Conservation (phyloP, 176 grass and related monocot species). For the Triticum urartu region DNA sequence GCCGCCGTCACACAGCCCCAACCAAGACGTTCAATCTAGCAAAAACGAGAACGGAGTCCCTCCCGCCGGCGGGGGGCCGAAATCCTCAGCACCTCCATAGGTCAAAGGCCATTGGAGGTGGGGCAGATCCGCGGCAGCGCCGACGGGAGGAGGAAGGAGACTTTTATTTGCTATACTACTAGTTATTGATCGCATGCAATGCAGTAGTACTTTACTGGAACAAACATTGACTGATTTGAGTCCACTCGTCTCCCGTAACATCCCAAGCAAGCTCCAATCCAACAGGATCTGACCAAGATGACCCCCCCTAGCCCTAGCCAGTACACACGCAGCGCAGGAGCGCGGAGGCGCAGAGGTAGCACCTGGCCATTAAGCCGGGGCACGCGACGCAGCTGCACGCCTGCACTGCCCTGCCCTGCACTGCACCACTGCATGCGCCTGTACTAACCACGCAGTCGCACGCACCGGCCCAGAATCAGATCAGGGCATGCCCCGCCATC, state of each 20-base stretch:
- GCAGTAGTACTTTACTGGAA: background rate
- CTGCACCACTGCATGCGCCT: background rate
- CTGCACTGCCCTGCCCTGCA: too few relatives aligned
- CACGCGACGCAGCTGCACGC: background rate
- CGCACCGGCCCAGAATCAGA: background rate
- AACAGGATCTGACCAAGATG: conserved; percentile 16
- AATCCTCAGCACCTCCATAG: too few relatives aligned
- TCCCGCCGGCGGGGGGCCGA: too few relatives aligned
- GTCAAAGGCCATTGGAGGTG: too few relatives aligned
- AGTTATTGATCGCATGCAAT: background rate
- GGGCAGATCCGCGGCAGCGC: too few relatives aligned
- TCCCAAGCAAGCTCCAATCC: background rate
- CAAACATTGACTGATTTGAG: background rate
- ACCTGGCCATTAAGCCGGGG: background rate
- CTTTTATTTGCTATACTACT: too few relatives aligned
- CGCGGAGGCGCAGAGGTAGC: conserved; percentile 17
- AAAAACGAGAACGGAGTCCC: too few relatives aligned
- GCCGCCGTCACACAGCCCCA: too few relatives aligned
- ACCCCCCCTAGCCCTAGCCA: background rate
- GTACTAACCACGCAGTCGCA: background rate
- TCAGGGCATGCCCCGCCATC: background rate
- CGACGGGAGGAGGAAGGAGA: too few relatives aligned
- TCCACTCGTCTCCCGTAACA: background rate
- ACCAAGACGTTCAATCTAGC: too few relatives aligned
- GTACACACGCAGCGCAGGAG: background rate